Conservation (phyloP, 2,329 filamentous ascomycete species). For the Pseudopyricularia cyperi region DNA sequence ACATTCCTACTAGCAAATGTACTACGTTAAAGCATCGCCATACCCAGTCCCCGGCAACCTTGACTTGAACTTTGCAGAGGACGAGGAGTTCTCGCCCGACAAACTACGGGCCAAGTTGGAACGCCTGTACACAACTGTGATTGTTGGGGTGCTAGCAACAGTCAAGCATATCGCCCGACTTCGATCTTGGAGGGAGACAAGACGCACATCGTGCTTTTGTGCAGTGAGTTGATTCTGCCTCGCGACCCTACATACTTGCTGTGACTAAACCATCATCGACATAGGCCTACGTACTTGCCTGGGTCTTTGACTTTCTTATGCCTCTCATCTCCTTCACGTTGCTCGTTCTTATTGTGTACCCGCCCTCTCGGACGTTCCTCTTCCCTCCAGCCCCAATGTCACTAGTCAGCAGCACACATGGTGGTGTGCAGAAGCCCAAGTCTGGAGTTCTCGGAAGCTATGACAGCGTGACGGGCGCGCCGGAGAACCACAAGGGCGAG, state of each 20-base stretch:
- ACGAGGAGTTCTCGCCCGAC: slow-evolving; percentile 76
- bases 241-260: slow-evolving; percentile 18
- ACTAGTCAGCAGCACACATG: slow-evolving; percentile 55
- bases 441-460: slow-evolving; percentile 64
- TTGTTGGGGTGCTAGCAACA: slow-evolving; percentile 50
- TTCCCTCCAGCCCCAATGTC: slow-evolving; percentile 71
- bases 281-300: slow-evolving; percentile 43
- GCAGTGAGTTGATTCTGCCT: slow-evolving; percentile 16
- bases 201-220: slow-evolving; percentile 52
- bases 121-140: slow-evolving; percentile 68
- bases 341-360: slow-evolving; percentile 53
- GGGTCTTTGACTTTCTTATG: slow-evolving; percentile 58
- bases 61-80: slow-evolving; percentile 68
- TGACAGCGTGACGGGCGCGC: slow-evolving; percentile 67
- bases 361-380: slow-evolving; percentile 44
- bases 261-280: background rate
- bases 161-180: slow-evolving; percentile 66
- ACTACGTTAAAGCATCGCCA: slow-evolving; percentile 54
- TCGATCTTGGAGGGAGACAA: slow-evolving; percentile 65
- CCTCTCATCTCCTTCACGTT: slow-evolving; percentile 46
- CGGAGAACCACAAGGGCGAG: slow-evolving; percentile 73
- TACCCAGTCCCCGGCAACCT: slow-evolving; percentile 50
- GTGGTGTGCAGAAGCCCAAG: slow-evolving; percentile 64
- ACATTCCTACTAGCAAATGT: slow-evolving; percentile 29
- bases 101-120: slow-evolving; percentile 70